A percentile compares a stretch with the other conserved stretches of the same genome.
These are phyloP conservation scores for Polygonum aviculare DNA, from an alignment of 148 eudicot genomes.

Conservation along the genomic window DNA sequence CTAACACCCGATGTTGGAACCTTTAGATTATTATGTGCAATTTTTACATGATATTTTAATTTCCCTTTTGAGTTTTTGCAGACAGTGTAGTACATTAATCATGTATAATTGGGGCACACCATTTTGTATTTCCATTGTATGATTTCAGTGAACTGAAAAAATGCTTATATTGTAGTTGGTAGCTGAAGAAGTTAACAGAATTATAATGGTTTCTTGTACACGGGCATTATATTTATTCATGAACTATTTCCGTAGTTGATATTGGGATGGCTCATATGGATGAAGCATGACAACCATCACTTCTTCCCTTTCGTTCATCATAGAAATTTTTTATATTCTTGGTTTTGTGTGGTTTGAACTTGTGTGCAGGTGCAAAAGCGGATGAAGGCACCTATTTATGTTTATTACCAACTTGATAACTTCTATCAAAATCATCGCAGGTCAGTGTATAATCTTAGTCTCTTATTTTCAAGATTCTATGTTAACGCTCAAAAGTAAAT, in stretches of 20 bases:
- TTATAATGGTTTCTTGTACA: not conserved
- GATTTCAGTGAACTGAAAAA: not conserved
- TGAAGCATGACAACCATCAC: not conserved
- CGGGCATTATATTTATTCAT: not conserved
- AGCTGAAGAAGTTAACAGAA: not conserved
- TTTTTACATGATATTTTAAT: not conserved
- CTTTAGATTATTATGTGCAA: not conserved
- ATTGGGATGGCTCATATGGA: not conserved
- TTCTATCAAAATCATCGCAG: constrained; percentile 98
- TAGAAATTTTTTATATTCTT: not conserved
- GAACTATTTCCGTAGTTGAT: not conserved
- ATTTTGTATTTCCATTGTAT: not conserved
- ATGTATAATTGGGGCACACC: not conserved
- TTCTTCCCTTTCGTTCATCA: not conserved
- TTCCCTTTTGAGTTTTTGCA: not conserved
- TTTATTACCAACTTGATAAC: constrained; percentile 95
- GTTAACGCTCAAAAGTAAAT: not conserved
- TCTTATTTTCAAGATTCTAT: not conserved
- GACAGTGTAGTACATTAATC: not conserved
- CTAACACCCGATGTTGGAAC: not conserved
- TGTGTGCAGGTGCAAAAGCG: constrained; percentile 48
- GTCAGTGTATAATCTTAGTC: constrained; percentile 23
- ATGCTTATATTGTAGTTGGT: not conserved
- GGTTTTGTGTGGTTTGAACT: not conserved
- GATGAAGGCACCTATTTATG: constrained; percentile 82